phyloP scores from a whole-genome alignment of 2,329 filamentous ascomycete genomes.

The Trichoderma sp. region DNA sequence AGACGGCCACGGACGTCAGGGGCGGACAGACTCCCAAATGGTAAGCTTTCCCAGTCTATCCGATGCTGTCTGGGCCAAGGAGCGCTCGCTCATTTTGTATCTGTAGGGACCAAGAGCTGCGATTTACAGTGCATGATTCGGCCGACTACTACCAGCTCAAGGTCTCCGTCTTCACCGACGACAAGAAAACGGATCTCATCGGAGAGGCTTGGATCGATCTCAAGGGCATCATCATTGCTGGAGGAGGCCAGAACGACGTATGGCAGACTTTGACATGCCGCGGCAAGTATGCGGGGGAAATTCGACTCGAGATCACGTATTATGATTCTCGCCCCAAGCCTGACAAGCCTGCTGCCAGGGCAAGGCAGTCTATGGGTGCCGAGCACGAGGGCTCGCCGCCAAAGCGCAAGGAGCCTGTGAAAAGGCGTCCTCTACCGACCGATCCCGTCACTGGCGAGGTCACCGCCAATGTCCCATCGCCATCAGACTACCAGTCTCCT shows the following conservation, averaged over 20 bases:
- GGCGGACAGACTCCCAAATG: constrained; percentile 95
- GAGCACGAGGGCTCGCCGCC: constrained; percentile 43
- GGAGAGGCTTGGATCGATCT: constrained; percentile 91
- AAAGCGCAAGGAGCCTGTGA: constrained; percentile 64
- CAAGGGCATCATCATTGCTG: constrained; percentile 74
- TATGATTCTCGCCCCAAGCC: constrained; percentile 86
- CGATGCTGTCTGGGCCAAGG: background rate
- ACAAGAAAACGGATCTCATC: constrained; percentile 96
- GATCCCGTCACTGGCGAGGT: constrained; percentile 67
- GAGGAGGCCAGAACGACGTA: constrained; percentile 89
- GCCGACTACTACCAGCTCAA: constrained; percentile 96
- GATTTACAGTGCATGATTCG: constrained; percentile 94
- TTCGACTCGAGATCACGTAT: constrained; percentile 92
- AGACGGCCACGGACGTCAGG: constrained; percentile 90
- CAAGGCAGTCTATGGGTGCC: constrained; percentile 44
- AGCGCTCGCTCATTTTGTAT: background rate
- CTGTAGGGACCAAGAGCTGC: constrained; percentile 90
- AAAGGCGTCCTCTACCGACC: constrained; percentile 79
- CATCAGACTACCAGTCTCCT: constrained; percentile 47
- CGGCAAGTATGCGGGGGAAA: constrained; percentile 93
- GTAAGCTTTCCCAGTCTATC: constrained; percentile 51
- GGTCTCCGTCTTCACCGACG: constrained; percentile 94
- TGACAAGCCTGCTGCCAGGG: constrained; percentile 66
- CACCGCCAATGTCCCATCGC: constrained; percentile 36
- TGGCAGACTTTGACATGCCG: constrained; percentile 89